Percentiles rank a stretch among this genome's conserved stretches.
phyloP scores from a whole-genome alignment of 345 rosid species.

The Pseudoturritis turrita region DNA sequence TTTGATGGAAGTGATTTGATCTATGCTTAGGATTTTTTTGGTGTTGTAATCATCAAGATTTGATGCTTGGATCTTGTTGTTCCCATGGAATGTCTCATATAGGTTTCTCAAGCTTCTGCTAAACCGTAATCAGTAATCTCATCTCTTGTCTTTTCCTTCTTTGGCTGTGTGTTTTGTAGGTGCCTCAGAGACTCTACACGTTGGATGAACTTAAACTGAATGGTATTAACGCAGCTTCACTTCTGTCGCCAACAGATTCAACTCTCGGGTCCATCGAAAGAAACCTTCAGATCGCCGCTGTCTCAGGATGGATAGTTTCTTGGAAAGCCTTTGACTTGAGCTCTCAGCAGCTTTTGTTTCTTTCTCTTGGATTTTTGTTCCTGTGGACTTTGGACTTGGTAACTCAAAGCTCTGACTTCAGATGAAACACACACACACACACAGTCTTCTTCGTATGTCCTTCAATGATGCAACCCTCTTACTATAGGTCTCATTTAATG shows the following conservation, averaged over 20 bases:
- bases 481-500: slow-evolving; percentile 69
- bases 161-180: slow-evolving; percentile 28
- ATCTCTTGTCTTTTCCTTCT: background rate
- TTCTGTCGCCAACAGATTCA: slow-evolving; percentile 72
- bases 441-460: background rate
- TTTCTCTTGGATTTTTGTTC: slow-evolving; percentile 64
- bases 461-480: background rate
- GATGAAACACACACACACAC: background rate
- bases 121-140: background rate
- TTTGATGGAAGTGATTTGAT: background rate
- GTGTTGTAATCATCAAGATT: background rate
- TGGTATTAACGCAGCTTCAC: slow-evolving; percentile 64
- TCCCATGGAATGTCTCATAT: background rate
- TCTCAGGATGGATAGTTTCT: slow-evolving; percentile 56
- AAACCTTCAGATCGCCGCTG: slow-evolving; percentile 60
- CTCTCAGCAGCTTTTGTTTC: slow-evolving; percentile 55
- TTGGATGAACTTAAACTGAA: slow-evolving; percentile 80
- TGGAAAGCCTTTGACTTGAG: slow-evolving; percentile 55
- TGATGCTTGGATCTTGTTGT: background rate
- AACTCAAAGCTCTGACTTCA: slow-evolving; percentile 11
- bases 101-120: background rate
- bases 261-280: slow-evolving; percentile 82
- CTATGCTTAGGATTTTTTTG: background rate
- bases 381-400: slow-evolving; percentile 78
- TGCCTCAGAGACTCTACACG: slow-evolving; percentile 84